Base-by-base conservation (phyloP, 176 grass and related monocot species). In the Chloris gayana region DNA sequence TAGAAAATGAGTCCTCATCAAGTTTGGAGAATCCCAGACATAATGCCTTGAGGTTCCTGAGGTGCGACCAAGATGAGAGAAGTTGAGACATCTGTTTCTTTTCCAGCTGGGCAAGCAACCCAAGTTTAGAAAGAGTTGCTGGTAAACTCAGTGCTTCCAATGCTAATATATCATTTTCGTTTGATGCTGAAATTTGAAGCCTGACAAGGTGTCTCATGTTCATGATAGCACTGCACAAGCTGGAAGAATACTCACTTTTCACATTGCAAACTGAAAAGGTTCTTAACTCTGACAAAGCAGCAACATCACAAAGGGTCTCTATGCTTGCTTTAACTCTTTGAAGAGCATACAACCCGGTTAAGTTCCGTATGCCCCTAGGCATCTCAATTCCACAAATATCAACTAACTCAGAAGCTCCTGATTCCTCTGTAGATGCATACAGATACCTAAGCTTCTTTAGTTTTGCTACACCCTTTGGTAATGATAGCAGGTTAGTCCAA, bases 1-100 rank as follows among this genome's bases (percentile, higher is more conserved):
- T 67, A 24, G 74, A 64, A 67, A 83, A 69, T 41, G 88, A 61
- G 50, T 84, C 69, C 7, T 77, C 70, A n/a, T 83, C 74, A 15
- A 90, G 54, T 33, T 70, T 63, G 44, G 73, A 83, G 38, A 22
- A 58, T 2, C 0, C 18, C 19, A 83, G 50, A 0, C 0, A 1
- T 39, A 88, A 46, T 3, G 0, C 0, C 2, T 35, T 66, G 22
- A 88, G 70, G 26, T 63, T 27, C 0, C 22, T 51, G 15, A 72
- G 85, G 6, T 57, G 57, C 4, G 29, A 22, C 49, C 77, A 78
- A 9, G 75, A 86, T 18, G 47, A 72, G 11, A 77, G 6, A 18
- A 74, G 79, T 9, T 74, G 66, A 79, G 83, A 58, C 71, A 79
- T 64, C 15, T 5, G 50, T 62, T 85, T 74, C 31, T 78, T 85